Conservation (phyloP, 306 rosid genomes). For the cucumber (Cucumis sativus) region Cucumber_9930_V3 NC_026659.2:21553501-21554000, state of each 20-base stretch:
- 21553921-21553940: slow-evolving; percentile 51
- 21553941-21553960: slow-evolving; percentile 35
- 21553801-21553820: slow-evolving; percentile 87
- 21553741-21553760: slow-evolving; percentile 45
- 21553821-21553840: slow-evolving; percentile 33
- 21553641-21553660: slow-evolving; percentile 49
- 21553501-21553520: background rate
- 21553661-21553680: slow-evolving; percentile 37
- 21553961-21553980: slow-evolving; percentile 25
- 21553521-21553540: background rate
- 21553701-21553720: slow-evolving; percentile 82
- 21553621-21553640: background rate
- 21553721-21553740: slow-evolving; percentile 71
- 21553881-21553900: slow-evolving; percentile 89
- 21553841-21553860: slow-evolving; percentile 52
- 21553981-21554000: slow-evolving; percentile 45
- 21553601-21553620: background rate
- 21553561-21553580: background rate
- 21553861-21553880: slow-evolving; percentile 61
- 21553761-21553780: slow-evolving; percentile 88
- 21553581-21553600: background rate
- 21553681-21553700: slow-evolving; percentile 48
- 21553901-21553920: slow-evolving; percentile 66
- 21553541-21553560: background rate
- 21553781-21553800: slow-evolving; percentile 57